Evolutionary conservation across 352 stramenopile genomes (phyloP), one percentile per base, ranked within the genome.

Genomic region (Phytophthora pini): DNA sequence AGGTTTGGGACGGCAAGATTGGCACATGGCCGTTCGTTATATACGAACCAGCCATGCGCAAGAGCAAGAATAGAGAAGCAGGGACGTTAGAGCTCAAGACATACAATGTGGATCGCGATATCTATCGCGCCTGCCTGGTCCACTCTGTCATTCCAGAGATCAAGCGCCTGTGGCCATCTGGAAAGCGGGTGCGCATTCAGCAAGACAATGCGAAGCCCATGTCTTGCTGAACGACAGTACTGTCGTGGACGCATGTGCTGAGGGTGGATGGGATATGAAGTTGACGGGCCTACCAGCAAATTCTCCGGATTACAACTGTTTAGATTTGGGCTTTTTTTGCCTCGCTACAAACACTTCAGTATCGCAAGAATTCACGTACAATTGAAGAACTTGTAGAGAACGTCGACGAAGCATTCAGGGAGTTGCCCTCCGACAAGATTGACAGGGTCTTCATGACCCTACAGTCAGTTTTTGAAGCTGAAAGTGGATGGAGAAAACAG

Each of bases 51-150:
- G 56, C 65, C 1, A 13, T 72, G 47, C 55, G 70, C 8, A 32
- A 48, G 9, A 66, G 43, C 13, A 64, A 65, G 41, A 69, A 74
- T 22, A 61, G 54, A 5, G 17, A 43, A 10, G 44, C 50, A 24
- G 61, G 70, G 0, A 68, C 65, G 12, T 36, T 68, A 1, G 56
- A 72, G 32, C n/a, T 69, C 40, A 74, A 74, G 48, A n/a, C n/a
- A 0, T 47, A 65, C 27, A 68, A 13, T 6, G 55, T 77, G 2
- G 61, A 62, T 17, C 40, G 56, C 1, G 55, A 59, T 5, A 50
- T 51, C 7, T 63, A 77, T 38, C 63, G 54, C n/a, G 12, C 15
- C 6, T 55, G 48, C 31, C 36, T 70, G 13, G 13, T 65, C 8
- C 22, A 60, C n/a, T 47, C 40, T 6, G 62, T 67, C 22, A 72